Percentiles rank a stretch among this genome's conserved stretches.
These are phyloP conservation scores for Eustoma russellianum DNA, from an alignment of 257 asterid species.

Conservation along the genomic window DNA sequence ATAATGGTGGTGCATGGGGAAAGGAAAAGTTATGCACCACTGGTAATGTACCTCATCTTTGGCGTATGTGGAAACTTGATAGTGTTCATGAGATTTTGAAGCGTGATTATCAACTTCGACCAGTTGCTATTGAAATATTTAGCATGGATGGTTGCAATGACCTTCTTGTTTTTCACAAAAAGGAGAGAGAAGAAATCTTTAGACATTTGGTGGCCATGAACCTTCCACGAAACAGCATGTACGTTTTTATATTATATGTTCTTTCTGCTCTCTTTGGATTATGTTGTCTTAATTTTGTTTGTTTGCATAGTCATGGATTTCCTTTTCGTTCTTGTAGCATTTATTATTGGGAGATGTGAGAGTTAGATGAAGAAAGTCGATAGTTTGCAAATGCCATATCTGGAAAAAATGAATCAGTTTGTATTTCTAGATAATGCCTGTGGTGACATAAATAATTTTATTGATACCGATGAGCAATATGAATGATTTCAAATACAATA, in stretches of 20 bases:
- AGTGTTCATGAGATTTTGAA: constrained; percentile 94
- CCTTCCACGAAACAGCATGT: constrained; percentile 98
- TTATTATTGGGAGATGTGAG: too few relatives aligned
- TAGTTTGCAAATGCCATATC: too few relatives aligned
- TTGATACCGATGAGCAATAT: too few relatives aligned
- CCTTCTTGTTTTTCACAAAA: constrained; percentile 92
- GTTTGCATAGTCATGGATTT: too few relatives aligned
- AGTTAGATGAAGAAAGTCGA: too few relatives aligned
- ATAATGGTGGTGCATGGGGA: constrained; percentile 99
- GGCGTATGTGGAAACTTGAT: constrained; percentile 99
- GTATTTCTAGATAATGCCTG: too few relatives aligned
- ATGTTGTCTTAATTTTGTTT: too few relatives aligned
- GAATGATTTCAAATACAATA: too few relatives aligned
- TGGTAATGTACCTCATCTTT: constrained; percentile 88
- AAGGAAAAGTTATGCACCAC: constrained; percentile 75
- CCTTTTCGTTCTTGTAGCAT: too few relatives aligned
- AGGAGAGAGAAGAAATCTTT: constrained; percentile 94
- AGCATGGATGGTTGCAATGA: constrained; percentile 99
- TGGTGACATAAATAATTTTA: too few relatives aligned
- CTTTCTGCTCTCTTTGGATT: too few relatives aligned
- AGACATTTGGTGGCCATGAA: constrained; percentile 90
- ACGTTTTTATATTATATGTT: constrained; percentile 23
- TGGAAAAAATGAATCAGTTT: too few relatives aligned
- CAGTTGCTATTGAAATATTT: constrained; percentile 95
- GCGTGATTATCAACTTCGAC: constrained; percentile 99